Conservation (phyloP, 2,329 filamentous ascomycete species). For the Ophiocordyceps sinensis region DNA sequence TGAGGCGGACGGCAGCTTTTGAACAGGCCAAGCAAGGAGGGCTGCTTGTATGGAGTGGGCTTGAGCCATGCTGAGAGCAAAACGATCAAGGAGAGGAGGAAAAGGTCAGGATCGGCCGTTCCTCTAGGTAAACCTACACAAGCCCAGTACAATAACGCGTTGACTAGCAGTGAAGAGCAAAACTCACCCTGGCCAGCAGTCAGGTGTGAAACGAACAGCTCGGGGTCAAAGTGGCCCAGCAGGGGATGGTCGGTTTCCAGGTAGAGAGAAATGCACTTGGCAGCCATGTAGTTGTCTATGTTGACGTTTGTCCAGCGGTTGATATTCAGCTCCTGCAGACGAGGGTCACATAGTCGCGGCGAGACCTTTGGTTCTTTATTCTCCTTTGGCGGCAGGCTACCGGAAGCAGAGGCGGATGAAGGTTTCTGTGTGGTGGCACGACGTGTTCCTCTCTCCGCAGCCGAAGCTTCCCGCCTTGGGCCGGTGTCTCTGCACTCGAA, state of each 20-base stretch:
- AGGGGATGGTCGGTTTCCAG: constrained; percentile 22
- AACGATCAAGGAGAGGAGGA: neutral
- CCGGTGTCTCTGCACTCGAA: no score
- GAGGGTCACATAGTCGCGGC: constrained; percentile 11
- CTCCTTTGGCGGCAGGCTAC: no score
- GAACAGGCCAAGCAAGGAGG: neutral
- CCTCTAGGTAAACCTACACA: constrained; percentile 12
- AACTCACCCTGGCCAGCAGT: constrained; percentile 8
- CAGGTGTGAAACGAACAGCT: constrained; percentile 19
- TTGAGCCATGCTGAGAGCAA: neutral
- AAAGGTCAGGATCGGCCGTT: neutral
- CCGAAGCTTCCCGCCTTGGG: neutral
- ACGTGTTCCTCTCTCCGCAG: neutral
- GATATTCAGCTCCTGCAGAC: constrained; percentile 12
- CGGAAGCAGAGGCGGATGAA: neutral
- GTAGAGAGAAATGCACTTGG: constrained; percentile 19
- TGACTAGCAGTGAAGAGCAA: constrained; percentile 21
- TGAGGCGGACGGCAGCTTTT: neutral
- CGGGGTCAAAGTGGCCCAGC: constrained; percentile 19
- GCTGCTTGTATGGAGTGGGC: neutral
- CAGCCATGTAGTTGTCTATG: constrained; percentile 13
- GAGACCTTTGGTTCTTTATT: neutral
- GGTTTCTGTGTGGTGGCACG: neutral
- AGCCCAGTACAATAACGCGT: constrained; percentile 19
- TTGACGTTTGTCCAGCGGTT: constrained; percentile 17